These are phyloP conservation scores for Daldinia loculata DNA, from an alignment of 495 filamentous ascomycete species.

Conservation along the genomic window DNA sequence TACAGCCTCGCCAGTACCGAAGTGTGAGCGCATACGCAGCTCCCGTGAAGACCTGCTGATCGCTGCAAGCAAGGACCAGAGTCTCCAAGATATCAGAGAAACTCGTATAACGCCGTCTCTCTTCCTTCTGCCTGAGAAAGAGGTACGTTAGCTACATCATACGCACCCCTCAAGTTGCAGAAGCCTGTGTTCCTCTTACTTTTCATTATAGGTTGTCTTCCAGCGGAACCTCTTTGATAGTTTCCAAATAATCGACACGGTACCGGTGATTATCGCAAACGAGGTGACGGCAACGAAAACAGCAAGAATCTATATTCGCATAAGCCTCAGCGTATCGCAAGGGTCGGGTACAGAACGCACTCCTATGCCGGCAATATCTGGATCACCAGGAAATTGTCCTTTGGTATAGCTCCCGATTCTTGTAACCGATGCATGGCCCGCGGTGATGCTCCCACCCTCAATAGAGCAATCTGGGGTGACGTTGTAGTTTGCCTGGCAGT, in stretches of 20 bases:
- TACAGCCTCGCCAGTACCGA: conserved; percentile 48
- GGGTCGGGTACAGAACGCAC: neutral
- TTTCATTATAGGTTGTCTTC: neutral
- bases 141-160: neutral
- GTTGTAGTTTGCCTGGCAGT: conserved; percentile 37
- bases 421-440: neutral
- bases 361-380: neutral
- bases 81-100: conserved; percentile 43
- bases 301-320: conserved; percentile 38
- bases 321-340: neutral
- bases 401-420: neutral
- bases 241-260: conserved; percentile 36
- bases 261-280: conserved; percentile 34
- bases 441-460: neutral
- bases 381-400: neutral
- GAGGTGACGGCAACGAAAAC: conserved; percentile 46
- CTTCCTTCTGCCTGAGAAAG: neutral
- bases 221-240: conserved; percentile 1
- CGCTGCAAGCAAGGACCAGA: conserved; percentile 49
- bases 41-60: conserved; percentile 54
- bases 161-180: neutral
- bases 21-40: conserved; percentile 49
- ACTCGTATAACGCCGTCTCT: neutral
- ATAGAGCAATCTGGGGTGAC: conserved; percentile 36
- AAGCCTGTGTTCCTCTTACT: neutral